These are phyloP conservation scores for Ramaria rubella DNA, from an alignment of 768 basidiomycete species.

Conservation along the genomic window DNA sequence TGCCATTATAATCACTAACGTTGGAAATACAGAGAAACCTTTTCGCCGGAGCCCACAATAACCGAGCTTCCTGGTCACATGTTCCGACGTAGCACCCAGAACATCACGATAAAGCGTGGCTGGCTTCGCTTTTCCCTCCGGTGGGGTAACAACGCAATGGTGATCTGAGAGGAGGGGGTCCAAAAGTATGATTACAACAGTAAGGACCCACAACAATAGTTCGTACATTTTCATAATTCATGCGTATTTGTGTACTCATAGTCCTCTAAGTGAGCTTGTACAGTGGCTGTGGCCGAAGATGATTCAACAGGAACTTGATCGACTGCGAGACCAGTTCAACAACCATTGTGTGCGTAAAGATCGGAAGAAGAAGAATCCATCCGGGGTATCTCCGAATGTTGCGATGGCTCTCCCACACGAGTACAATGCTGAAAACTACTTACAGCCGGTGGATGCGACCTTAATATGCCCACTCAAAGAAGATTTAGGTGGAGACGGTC, in stretches of 20 bases:
- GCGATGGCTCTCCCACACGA: slow-evolving; percentile 20
- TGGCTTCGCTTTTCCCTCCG: slow-evolving; percentile 30
- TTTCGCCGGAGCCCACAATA: slow-evolving; percentile 20
- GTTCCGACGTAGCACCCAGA: slow-evolving; percentile 22
- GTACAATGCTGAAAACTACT: slow-evolving; percentile 26
- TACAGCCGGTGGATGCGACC: slow-evolving; percentile 20
- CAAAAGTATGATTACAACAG: slow-evolving; percentile 12
- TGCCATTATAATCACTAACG: slow-evolving; percentile 1
- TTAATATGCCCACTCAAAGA: slow-evolving; percentile 25
- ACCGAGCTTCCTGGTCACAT: slow-evolving; percentile 25
- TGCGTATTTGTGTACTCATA: not conserved
- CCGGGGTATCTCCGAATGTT: slow-evolving; percentile 30
- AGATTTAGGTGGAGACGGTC: slow-evolving; percentile 24
- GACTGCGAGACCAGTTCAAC: slow-evolving; percentile 21
- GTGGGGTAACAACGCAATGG: slow-evolving; percentile 26
- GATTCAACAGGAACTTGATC: slow-evolving; percentile 15
- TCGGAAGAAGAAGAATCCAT: slow-evolving; percentile 29
- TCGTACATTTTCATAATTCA: slow-evolving; percentile 12
- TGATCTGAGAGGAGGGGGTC: slow-evolving; percentile 20
- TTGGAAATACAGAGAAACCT: slow-evolving; percentile 18
- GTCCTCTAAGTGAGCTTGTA: slow-evolving; percentile 18
- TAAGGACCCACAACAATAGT: slow-evolving; percentile 24
- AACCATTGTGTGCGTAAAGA: slow-evolving; percentile 23
- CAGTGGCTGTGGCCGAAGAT: slow-evolving; percentile 22
- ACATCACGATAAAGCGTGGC: slow-evolving; percentile 21